phyloP scores from a whole-genome alignment of 2,329 filamentous ascomycete genomes.

The Dothiorella sarmentorum region DNA sequence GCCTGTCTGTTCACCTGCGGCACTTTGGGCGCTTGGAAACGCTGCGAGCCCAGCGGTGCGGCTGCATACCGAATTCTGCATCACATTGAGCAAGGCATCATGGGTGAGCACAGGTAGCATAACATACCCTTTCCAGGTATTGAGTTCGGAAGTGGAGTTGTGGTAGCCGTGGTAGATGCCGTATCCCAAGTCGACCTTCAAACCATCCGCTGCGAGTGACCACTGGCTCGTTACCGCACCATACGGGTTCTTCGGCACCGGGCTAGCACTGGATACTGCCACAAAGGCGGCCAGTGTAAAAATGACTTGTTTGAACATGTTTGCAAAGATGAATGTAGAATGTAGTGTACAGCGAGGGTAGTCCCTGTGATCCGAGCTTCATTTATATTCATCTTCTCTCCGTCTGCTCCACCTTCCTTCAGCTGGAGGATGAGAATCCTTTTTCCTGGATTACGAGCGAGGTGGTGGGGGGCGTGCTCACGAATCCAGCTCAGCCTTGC shows the following conservation, averaged over 20 bases:
- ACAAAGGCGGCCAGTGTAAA: too few relatives aligned
- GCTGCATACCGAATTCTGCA: not conserved
- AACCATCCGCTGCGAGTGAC: not conserved
- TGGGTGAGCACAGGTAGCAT: not conserved
- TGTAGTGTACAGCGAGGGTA: too few relatives aligned
- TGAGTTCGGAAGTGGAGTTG: conserved; percentile 23
- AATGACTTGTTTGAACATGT: too few relatives aligned
- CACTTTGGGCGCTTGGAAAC: not conserved
- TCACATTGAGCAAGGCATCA: not conserved
- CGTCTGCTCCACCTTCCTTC: too few relatives aligned
- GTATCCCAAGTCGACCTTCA: conserved; percentile 25
- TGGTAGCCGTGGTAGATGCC: conserved; percentile 23
- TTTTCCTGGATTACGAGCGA: too few relatives aligned
- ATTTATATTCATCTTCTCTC: too few relatives aligned
- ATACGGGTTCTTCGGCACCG: not conserved
- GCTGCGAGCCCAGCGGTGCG: not conserved
- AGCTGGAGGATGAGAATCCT: too few relatives aligned
- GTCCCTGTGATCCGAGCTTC: too few relatives aligned
- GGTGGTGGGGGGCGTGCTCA: too few relatives aligned
- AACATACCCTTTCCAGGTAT: conserved; percentile 23
- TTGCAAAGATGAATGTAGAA: too few relatives aligned
- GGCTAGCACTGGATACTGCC: too few relatives aligned
- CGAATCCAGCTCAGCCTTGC: too few relatives aligned
- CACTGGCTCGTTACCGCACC: not conserved
- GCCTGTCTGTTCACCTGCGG: not conserved